Evolutionary conservation across 2,329 filamentous ascomycete species (phyloP), one percentile per base, ranked within the genome.

Genomic region (Apiospora marii): DNA sequence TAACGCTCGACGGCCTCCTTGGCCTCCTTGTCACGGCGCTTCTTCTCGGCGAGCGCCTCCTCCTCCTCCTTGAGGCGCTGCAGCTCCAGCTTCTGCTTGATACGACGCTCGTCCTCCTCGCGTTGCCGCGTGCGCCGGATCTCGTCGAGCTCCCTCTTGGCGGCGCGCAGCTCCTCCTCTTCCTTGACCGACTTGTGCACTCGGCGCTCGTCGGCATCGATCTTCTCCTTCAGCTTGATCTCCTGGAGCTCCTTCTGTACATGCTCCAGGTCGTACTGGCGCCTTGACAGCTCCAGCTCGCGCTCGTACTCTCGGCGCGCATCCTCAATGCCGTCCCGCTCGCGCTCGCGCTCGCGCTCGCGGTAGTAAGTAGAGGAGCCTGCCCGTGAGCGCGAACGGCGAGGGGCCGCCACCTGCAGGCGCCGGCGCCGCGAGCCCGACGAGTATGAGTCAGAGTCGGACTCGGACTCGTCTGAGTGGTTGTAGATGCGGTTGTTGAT

Each of bases 401-500:
- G 79, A 27, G 78, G 75, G 69, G 77, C 76, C 68, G 75, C 73
- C 69, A 82, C 70, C 72, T 81, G 80, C 71, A 80, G 78, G 72
- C 76, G 81, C 68, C 77, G 79, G 8, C 22, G 58, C 19, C 22
- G 58, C 30, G 58, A 64, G 19, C 58, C 34, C 34, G 58, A 64
- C 8, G 58, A 37, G 34, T 64, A 64, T 30, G 53, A 61, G 53
- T 79, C 77, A 46, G 81, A 80, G 41, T 83, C 83, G 22, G 84
- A 87, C 27, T 78, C 78, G 19, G 84, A 87, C 27, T 78, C 78
- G 7, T 64, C 58, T 53, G 78, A 74, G 70, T 84, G 76, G 73
- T 87, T 87, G 76, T 87, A 86, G 72, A 88, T 86, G 72, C 83
- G 83, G 79, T 90, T 90, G 77, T 90, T 89, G 78, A 91, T 90